Conservation (phyloP, 331 rosid genomes). For the Telfairia occidentalis region DNA sequence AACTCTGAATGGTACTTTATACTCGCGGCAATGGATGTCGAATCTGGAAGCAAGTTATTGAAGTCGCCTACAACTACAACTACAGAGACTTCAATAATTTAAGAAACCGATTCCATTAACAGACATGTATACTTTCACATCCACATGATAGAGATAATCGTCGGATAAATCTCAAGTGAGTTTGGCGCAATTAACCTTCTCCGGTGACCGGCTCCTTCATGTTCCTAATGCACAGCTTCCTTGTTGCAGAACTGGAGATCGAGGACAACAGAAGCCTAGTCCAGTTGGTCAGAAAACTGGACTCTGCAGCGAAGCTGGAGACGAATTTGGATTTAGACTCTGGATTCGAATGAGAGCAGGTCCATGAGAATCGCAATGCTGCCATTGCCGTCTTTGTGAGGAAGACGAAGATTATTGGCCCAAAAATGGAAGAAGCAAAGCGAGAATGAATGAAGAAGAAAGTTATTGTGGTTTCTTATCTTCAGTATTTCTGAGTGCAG, state of each 20-base stretch:
- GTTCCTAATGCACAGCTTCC: constrained; percentile 35
- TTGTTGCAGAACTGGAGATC: constrained; percentile 22
- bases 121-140: background rate
- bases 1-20: constrained; percentile 90
- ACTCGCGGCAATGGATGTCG: constrained; percentile 61
- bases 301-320: background rate
- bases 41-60: constrained; percentile 21
- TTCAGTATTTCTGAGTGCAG: background rate
- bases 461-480: constrained; percentile 3
- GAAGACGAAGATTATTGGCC: background rate
- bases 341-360: background rate
- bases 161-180: background rate
- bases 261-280: constrained; percentile 9
- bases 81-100: background rate
- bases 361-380: background rate
- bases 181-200: constrained; percentile 26
- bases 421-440: background rate
- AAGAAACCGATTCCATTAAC: background rate
- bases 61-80: background rate
- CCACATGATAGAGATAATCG: background rate
- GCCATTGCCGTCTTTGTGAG: background rate
- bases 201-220: constrained; percentile 22
- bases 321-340: background rate
- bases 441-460: background rate
- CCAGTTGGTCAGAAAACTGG: background rate